Evolutionary conservation across 2,329 filamentous ascomycete genomes (phyloP), one percentile per base, ranked within the genome.

Genomic region (Pestalotiopsis fici): DNA sequence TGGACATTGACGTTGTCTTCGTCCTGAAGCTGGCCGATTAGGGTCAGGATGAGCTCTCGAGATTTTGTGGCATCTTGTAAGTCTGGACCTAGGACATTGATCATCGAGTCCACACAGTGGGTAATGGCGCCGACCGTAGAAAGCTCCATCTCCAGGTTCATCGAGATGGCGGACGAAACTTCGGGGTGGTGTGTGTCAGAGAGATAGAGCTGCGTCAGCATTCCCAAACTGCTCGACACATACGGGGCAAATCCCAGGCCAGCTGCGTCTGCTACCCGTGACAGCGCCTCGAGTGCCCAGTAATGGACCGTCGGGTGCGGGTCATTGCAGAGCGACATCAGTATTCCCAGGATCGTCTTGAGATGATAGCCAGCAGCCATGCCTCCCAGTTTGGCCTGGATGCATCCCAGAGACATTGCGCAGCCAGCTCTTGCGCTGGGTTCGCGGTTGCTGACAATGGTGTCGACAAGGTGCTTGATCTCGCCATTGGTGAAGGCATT

Each of bases 241-340:
- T 95, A 98, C 43, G 90, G 90, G 0, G 95, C 94, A 78, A 98
- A 99, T 28, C 93, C 95, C 67, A 99, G 83, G 0, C 96, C 96
- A 1, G 96, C 95, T 12, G 95, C 96, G 74, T 98, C 95, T 2
- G 95, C 93, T 13, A 97, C 94, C 64, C 93, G 86, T 2, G 93
- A 91, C 35, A 99, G 80, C 11, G 94, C 95, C 77, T 98, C 94
- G 57, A 99, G 83, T 2, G 97, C 95, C 94, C 95, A 98, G 77
- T 95, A 97, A 79, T 99, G 96, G 9, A 99, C 96, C 0, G 93
- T 91, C 0, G 96, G 95, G 77, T 99, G 96, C 23, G 95, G 93
- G 75, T 99, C 96, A 73, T 95, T 97, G 78, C 94, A 95, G 11
- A 99, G 86, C 7, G 96, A 98, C 92, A 98, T 97, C n/a, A 99